Evolutionary conservation across 805 yeast genomes (phyloP).

Genomic region (Candida argentea): DNA sequence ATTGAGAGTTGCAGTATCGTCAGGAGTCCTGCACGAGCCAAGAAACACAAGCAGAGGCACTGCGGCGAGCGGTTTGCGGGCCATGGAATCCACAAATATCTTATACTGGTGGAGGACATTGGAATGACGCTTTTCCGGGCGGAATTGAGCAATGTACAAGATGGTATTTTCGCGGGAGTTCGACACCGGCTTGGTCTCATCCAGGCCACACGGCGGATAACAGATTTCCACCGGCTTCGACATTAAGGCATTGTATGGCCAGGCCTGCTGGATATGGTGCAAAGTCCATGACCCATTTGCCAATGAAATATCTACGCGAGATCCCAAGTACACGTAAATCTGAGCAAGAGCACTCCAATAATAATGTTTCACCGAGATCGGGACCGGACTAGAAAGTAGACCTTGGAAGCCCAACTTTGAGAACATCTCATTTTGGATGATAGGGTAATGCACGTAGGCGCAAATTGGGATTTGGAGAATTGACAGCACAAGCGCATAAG

Average conservation of each 20-base stretch:
- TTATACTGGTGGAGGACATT: constrained; percentile 58
- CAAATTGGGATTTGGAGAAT: constrained; percentile 63
- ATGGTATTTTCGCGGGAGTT: constrained; percentile 26
- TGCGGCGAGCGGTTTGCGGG: constrained; percentile 8
- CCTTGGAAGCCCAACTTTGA: constrained; percentile 34
- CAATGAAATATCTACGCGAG: constrained; percentile 52
- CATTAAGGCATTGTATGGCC: constrained; percentile 36
- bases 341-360: constrained; percentile 69
- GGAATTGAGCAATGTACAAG: constrained; percentile 78
- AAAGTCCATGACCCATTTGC: constrained; percentile 91
- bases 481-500: constrained; percentile 55
- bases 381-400: constrained; percentile 16
- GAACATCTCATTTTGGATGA: constrained; percentile 83
- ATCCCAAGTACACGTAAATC: constrained; percentile 57
- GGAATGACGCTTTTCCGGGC: constrained; percentile 89
- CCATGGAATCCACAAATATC: constrained; percentile 31
- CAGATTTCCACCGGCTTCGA: constrained; percentile 34
- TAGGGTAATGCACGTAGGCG: constrained; percentile 92
- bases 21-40: constrained; percentile 72
- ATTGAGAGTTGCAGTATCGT: constrained; percentile 53
- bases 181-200: constrained; percentile 16
- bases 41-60: constrained; percentile 58
- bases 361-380: constrained; percentile 27
- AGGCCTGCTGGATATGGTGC: constrained; percentile 57
- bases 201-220: constrained; percentile 88